These are phyloP conservation scores for Exophiala sp. DNA, from an alignment of 2,329 filamentous ascomycete species.

Conservation along the genomic window DNA sequence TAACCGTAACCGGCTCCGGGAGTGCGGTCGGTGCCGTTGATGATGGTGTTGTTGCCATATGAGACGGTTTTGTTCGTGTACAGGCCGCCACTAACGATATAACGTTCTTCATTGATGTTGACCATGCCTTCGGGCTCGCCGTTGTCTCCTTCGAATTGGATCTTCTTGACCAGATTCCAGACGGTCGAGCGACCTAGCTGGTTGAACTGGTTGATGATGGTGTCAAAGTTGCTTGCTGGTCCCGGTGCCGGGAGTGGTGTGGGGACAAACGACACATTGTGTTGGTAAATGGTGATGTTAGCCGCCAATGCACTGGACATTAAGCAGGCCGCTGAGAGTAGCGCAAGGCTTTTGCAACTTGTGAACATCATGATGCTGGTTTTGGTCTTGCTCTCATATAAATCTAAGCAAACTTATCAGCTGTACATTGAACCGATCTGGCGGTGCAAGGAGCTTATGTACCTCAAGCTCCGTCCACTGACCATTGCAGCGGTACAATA, in stretches of 20 bases:
- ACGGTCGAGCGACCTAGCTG: constrained; percentile 44
- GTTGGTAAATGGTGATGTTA: constrained; percentile 25
- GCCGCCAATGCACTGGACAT: constrained; percentile 11
- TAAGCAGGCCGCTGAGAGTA: constrained; percentile 10
- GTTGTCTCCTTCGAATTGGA: constrained; percentile 45
- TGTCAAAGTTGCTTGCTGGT: constrained; percentile 24
- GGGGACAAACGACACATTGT: constrained; percentile 27
- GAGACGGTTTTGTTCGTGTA: constrained; percentile 41
- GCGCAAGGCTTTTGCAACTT: not conserved
- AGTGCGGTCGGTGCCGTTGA: constrained; percentile 59
- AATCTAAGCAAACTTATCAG: too few species aligned
- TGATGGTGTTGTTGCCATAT: constrained; percentile 52
- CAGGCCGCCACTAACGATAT: constrained; percentile 46
- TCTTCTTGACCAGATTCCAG: constrained; percentile 43
- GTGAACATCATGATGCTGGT: not conserved
- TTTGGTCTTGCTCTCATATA: not conserved
- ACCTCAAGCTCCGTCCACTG: too few species aligned
- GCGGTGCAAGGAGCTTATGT: too few species aligned
- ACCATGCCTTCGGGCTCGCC: constrained; percentile 52
- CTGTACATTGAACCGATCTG: too few species aligned
- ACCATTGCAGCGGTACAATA: too few species aligned
- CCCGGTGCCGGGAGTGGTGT: constrained; percentile 29
- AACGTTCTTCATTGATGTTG: constrained; percentile 42
- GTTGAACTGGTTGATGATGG: constrained; percentile 41
- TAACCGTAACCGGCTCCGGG: constrained; percentile 46